phyloP scores from a whole-genome alignment of 2,329 filamentous ascomycete species.

The Cyphellophora attinorum region DNA sequence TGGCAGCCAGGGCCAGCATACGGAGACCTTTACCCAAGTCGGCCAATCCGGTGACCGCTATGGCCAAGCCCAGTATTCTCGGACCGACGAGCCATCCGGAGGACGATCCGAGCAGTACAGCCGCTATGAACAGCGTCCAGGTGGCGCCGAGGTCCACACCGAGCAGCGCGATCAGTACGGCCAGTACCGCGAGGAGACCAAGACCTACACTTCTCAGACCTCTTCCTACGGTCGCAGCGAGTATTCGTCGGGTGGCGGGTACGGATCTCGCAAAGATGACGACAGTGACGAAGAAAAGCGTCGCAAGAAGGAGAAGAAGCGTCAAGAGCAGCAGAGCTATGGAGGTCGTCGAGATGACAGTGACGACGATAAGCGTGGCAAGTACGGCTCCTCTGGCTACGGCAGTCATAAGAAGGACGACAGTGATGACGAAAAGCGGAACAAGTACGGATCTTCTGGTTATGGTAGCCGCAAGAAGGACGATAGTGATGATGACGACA shows the following conservation, averaged over 20 bases:
- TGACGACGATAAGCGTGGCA: slow-evolving; percentile 7
- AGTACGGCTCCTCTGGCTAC: slow-evolving; percentile 3
- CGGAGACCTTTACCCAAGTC: slow-evolving; percentile 47
- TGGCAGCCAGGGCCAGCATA: slow-evolving; percentile 52
- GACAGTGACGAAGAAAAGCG: slow-evolving; percentile 2
- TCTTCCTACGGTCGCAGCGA: too few species aligned
- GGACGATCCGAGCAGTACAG: slow-evolving; percentile 12
- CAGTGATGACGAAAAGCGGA: slow-evolving; percentile 7
- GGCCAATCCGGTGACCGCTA: slow-evolving; percentile 17
- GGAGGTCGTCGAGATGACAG: slow-evolving; percentile 2
- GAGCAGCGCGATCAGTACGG: slow-evolving; percentile 11
- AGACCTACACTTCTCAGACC: slow-evolving; percentile 1
- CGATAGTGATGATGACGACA: slow-evolving; percentile 4
- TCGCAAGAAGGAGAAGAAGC: slow-evolving; percentile 3
- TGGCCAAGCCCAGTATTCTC: slow-evolving; percentile 32
- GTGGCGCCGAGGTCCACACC: slow-evolving; percentile 10
- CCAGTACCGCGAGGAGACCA: slow-evolving; percentile 11
- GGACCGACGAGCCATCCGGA: slow-evolving; percentile 11
- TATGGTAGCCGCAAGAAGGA: slow-evolving; percentile 3
- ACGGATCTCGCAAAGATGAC: too few species aligned
- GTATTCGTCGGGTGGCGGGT: too few species aligned
- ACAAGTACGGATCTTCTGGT: slow-evolving; percentile 3
- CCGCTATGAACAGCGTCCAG: slow-evolving; percentile 15
- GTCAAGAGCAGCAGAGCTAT: slow-evolving; percentile 3
- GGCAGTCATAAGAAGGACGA: slow-evolving; percentile 3